Conservation (phyloP, 2,329 filamentous ascomycete genomes). For the Verticillium nonalfalfae region DNA sequence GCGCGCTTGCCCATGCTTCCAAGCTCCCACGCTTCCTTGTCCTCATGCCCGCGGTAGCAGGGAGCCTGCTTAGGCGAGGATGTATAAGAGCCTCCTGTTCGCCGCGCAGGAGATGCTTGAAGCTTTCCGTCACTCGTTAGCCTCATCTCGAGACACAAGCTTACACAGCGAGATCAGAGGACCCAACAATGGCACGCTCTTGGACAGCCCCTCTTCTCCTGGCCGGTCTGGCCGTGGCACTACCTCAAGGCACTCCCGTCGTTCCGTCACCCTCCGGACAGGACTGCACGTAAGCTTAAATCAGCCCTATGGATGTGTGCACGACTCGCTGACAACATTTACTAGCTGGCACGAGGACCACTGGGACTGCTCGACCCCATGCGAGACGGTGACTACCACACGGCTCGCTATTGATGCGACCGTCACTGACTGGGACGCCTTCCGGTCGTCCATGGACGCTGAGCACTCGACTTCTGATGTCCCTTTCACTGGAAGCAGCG, state of each 20-base stretch:
- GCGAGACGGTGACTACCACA: constrained; percentile 15
- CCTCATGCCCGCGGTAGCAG: too few relatives aligned
- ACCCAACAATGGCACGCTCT: background rate
- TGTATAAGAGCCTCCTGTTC: background rate
- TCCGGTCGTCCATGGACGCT: constrained; percentile 13
- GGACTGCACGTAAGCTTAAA: constrained; percentile 4
- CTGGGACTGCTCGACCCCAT: constrained; percentile 16
- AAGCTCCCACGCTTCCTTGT: background rate
- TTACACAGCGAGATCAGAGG: background rate
- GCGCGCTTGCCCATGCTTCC: background rate
- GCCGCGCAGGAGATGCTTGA: background rate
- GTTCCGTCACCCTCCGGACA: constrained; percentile 1
- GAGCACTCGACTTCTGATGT: constrained; percentile 14
- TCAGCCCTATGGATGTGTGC: background rate
- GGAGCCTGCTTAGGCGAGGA: background rate
- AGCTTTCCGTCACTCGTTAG: background rate
- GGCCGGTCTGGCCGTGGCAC: constrained; percentile 2
- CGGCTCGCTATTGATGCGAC: constrained; percentile 15
- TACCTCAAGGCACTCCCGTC: constrained; percentile 5
- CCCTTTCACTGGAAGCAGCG: constrained; percentile 10
- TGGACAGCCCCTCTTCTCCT: background rate
- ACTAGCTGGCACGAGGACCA: constrained; percentile 7
- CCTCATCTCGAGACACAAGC: background rate
- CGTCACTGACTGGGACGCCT: constrained; percentile 11
- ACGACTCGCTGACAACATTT: background rate